These are phyloP conservation scores for Anacardium occidentale DNA, from an alignment of 345 rosid species.

Conservation along the genomic window DNA sequence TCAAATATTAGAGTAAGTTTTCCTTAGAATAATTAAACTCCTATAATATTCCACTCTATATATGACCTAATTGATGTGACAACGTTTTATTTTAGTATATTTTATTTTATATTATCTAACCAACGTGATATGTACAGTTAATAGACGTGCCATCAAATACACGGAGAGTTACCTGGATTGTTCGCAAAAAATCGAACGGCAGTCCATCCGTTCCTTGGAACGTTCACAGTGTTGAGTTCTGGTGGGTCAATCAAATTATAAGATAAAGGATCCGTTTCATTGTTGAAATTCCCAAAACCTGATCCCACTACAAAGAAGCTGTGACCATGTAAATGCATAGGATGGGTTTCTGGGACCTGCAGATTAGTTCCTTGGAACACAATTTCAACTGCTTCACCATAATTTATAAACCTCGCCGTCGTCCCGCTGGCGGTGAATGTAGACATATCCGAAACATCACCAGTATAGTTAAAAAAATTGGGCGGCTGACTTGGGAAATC, in stretches of 20 bases:
- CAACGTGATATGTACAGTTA: too few relatives aligned
- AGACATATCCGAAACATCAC: slow-evolving; percentile 18
- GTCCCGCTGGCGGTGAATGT: slow-evolving; percentile 19
- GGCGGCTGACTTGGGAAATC: slow-evolving; percentile 32
- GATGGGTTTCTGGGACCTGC: slow-evolving; percentile 29
- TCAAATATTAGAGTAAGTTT: too few relatives aligned
- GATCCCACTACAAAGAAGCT: slow-evolving; percentile 47
- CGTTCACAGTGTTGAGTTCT: slow-evolving; percentile 29
- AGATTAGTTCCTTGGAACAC: slow-evolving; percentile 45
- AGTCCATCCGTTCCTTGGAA: slow-evolving; percentile 36
- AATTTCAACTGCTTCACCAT: slow-evolving; percentile 38
- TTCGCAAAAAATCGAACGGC: slow-evolving; percentile 33
- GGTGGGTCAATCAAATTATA: slow-evolving; percentile 45
- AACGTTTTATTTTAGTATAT: too few relatives aligned
- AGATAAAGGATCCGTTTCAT: slow-evolving; percentile 17
- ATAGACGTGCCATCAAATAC: too few relatives aligned
- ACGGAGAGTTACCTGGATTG: slow-evolving; percentile 32
- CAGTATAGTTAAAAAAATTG: slow-evolving; percentile 32
- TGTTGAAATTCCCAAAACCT: slow-evolving; percentile 38
- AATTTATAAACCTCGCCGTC: slow-evolving; percentile 30
- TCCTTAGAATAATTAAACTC: too few relatives aligned
- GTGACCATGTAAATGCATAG: slow-evolving; percentile 45
- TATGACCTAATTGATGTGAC: too few relatives aligned
- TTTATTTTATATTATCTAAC: too few relatives aligned
- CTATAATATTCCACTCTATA: too few relatives aligned